Conservation (phyloP, 2,329 filamentous ascomycete genomes). For the Phialophora chinensis region DNA sequence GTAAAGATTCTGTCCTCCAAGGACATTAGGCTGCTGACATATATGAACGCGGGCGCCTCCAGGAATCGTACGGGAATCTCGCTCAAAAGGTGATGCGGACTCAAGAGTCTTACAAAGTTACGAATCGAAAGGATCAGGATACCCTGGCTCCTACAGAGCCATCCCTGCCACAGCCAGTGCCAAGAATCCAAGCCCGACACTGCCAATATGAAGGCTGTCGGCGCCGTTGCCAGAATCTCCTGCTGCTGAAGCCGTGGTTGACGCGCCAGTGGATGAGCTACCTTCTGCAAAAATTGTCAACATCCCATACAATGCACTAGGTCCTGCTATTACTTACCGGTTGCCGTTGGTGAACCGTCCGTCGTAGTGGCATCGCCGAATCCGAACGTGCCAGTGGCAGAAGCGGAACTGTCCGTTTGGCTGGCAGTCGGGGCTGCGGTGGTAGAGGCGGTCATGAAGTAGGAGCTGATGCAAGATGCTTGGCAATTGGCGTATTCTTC, state of each 20-base stretch:
- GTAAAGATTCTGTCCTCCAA: conserved; percentile 3
- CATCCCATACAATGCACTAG: background rate
- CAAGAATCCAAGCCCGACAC: conserved; percentile 34
- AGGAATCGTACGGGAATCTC: conserved; percentile 6
- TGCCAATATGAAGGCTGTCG: conserved; percentile 25
- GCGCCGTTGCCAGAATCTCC: conserved; percentile 27
- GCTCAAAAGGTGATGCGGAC: conserved; percentile 13
- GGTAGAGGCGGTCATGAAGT: conserved; percentile 52
- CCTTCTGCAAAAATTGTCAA: conserved; percentile 12
- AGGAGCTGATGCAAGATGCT: conserved; percentile 55
- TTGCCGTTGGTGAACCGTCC: conserved; percentile 11
- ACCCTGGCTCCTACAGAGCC: conserved; percentile 27
- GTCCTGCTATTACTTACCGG: background rate
- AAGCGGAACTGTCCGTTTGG: conserved; percentile 32
- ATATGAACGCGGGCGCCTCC: background rate
- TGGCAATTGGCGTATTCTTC: conserved; percentile 56
- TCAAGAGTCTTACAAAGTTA: conserved; percentile 7
- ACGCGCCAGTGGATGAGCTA: conserved; percentile 26
- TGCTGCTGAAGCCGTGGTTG: conserved; percentile 25
- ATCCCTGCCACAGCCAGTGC: conserved; percentile 38
- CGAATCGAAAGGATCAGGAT: conserved; percentile 1
- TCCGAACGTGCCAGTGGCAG: conserved; percentile 37
- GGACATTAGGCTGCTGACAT: conserved; percentile 3
- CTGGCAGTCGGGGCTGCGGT: conserved; percentile 39
- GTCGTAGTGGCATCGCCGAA: conserved; percentile 35